Percentiles rank a stretch among this genome's conserved stretches.
phyloP scores from a whole-genome alignment of 129 eudicot species.

The Artemisia annua region DNA sequence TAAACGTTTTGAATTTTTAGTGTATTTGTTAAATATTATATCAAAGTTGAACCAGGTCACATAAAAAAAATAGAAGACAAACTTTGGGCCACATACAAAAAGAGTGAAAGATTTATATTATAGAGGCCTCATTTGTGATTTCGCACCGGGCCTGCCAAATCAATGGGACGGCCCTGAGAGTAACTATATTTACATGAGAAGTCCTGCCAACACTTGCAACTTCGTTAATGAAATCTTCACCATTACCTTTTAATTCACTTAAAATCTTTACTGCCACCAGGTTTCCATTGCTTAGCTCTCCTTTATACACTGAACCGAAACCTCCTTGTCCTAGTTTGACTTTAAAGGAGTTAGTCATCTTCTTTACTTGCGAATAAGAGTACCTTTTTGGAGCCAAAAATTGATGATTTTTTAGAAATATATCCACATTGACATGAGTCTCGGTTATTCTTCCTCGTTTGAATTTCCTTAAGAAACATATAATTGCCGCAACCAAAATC shows the following conservation, averaged over 20 bases:
- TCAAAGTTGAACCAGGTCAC: too few relatives aligned
- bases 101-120: too few relatives aligned
- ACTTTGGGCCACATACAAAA: too few relatives aligned
- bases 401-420: background rate
- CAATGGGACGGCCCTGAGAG: too few relatives aligned
- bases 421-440: slow-evolving; percentile 10
- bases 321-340: slow-evolving; percentile 5
- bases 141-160: too few relatives aligned
- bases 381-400: background rate
- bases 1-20: too few relatives aligned
- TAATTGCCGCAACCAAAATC: background rate
- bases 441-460: background rate
- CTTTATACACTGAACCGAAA: background rate
- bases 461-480: slow-evolving; percentile 4
- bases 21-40: too few relatives aligned
- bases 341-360: background rate
- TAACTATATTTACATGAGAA: background rate
- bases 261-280: background rate
- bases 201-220: slow-evolving; percentile 6
- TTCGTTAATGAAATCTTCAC: background rate
- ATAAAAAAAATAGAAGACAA: too few relatives aligned
- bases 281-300: background rate
- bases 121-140: too few relatives aligned
- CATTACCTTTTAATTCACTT: background rate
- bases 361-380: background rate